Conservation (phyloP, 768 basidiomycete genomes). For the Tricholoma matsutake region DNA sequence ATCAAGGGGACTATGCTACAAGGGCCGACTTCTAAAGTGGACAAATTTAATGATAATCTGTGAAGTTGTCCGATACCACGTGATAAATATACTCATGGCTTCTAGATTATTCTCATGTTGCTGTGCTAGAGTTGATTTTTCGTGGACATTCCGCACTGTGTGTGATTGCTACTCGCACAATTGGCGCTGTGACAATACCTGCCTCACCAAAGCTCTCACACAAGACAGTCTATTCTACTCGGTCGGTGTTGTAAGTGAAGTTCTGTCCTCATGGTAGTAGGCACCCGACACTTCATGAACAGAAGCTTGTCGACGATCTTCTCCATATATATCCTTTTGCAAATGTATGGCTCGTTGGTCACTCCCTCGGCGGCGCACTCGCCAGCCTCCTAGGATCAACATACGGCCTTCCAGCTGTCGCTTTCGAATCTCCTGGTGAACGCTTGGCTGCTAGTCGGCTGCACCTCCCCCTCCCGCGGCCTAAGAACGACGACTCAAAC, state of each 20-base stretch:
- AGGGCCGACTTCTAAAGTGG: slow-evolving; percentile 84
- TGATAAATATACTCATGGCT: not conserved
- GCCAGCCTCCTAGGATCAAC: slow-evolving; percentile 87
- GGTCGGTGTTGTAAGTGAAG: slow-evolving; percentile 67
- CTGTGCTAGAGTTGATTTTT: slow-evolving; percentile 85
- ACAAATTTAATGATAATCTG: slow-evolving; percentile 91
- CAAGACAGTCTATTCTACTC: slow-evolving; percentile 93
- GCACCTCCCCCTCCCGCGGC: slow-evolving; percentile 78
- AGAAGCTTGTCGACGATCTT: slow-evolving; percentile 89
- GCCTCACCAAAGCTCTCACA: slow-evolving; percentile 79
- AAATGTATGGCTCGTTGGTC: slow-evolving; percentile 87
- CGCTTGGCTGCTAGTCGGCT: slow-evolving; percentile 72
- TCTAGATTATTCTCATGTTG: slow-evolving; percentile 80
- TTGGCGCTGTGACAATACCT: slow-evolving; percentile 75
- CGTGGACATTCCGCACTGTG: slow-evolving; percentile 82
- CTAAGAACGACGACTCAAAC: not conserved
- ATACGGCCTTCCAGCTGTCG: slow-evolving; percentile 87
- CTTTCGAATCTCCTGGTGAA: slow-evolving; percentile 87
- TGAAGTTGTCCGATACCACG: slow-evolving; percentile 13
- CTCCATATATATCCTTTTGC: slow-evolving; percentile 77
- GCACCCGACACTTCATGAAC: not conserved
- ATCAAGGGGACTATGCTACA: slow-evolving; percentile 86
- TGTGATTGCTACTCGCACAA: slow-evolving; percentile 80
- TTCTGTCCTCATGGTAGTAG: not conserved
- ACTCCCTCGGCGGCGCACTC: slow-evolving; percentile 88